Evolutionary conservation across 192 early-diverging fungal genomes (phyloP).

Genomic region (Coemansia reversa): DNA sequence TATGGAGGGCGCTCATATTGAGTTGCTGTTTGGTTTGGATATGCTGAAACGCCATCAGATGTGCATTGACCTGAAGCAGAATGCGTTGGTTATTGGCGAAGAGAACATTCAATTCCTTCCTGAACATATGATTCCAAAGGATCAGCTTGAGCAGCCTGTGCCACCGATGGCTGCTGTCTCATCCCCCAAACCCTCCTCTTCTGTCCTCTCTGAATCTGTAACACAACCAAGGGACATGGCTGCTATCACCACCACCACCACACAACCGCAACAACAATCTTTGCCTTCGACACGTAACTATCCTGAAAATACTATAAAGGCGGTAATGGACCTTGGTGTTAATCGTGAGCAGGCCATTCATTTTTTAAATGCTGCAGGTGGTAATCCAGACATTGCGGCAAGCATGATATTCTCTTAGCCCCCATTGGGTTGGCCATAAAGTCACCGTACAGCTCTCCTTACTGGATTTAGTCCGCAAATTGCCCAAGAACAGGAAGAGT

Average conservation of each 20-base stretch:
- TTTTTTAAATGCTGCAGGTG: constrained; percentile 74
- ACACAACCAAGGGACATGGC: constrained; percentile 7
- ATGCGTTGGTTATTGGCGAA: constrained; percentile 77
- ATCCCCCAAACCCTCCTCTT: constrained; percentile 12
- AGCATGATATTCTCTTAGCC: constrained; percentile 70
- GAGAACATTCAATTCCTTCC: constrained; percentile 81
- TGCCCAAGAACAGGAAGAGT: too few relatives aligned
- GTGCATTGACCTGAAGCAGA: constrained; percentile 84
- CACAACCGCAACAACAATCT: constrained; percentile 21
- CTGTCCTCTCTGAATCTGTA: constrained; percentile 6
- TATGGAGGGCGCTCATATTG: constrained; percentile 89
- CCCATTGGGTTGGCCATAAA: too few relatives aligned
- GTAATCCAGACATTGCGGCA: constrained; percentile 87
- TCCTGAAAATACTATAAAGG: constrained; percentile 65
- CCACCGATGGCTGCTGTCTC: constrained; percentile 13
- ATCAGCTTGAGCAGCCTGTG: constrained; percentile 29
- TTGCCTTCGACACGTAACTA: constrained; percentile 18
- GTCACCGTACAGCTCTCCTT: too few relatives aligned
- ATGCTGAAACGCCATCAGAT: constrained; percentile 93
- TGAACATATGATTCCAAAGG: constrained; percentile 88
- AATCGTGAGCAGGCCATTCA: constrained; percentile 74
- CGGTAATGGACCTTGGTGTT: constrained; percentile 76
- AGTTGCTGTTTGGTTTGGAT: constrained; percentile 91
- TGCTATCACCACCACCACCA: neutral
- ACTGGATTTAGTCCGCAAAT: too few relatives aligned